phyloP scores from a whole-genome alignment of 1,284 basidiomycete genomes.

The Cronartium quercuum region DNA sequence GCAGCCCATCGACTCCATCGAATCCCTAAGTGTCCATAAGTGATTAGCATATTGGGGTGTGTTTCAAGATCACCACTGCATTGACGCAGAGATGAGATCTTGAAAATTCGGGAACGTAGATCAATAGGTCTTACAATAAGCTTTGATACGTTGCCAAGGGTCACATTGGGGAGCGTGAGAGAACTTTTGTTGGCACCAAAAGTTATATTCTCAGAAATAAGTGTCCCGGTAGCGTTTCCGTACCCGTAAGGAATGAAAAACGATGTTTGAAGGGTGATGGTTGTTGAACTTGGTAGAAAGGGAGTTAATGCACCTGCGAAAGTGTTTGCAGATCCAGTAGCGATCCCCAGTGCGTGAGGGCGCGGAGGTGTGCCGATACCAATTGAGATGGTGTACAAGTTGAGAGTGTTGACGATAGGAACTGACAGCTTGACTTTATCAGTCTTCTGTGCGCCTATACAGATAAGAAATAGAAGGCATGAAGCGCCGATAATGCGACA shows the following conservation, averaged over 20 bases:
- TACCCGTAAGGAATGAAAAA: slow-evolving; percentile 37
- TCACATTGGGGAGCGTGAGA: slow-evolving; percentile 24
- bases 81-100: not conserved
- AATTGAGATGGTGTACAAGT: slow-evolving; percentile 29
- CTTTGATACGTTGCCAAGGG: slow-evolving; percentile 36
- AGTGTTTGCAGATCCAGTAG: slow-evolving; percentile 38
- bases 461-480: slow-evolving; percentile 1
- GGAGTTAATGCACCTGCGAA: slow-evolving; percentile 15
- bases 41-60: not conserved
- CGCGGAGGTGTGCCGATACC: slow-evolving; percentile 35
- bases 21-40: slow-evolving; percentile 16
- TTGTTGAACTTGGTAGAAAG: slow-evolving; percentile 23
- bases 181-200: not conserved
- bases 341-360: slow-evolving; percentile 32
- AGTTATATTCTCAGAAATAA: slow-evolving; percentile 33
- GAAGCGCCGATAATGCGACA: not conserved
- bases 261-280: slow-evolving; percentile 13
- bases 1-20: slow-evolving; percentile 29
- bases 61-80: not conserved
- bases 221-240: slow-evolving; percentile 34
- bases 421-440: slow-evolving; percentile 35
- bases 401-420: slow-evolving; percentile 17
- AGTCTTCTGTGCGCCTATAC: not conserved
- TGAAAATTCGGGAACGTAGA: not conserved
- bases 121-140: slow-evolving; percentile 35